Percentiles rank a stretch among this genome's conserved stretches.
These are phyloP conservation scores for Pulchroboletus neoregius DNA, from an alignment of 1,284 basidiomycete species.

Conservation along the genomic window DNA sequence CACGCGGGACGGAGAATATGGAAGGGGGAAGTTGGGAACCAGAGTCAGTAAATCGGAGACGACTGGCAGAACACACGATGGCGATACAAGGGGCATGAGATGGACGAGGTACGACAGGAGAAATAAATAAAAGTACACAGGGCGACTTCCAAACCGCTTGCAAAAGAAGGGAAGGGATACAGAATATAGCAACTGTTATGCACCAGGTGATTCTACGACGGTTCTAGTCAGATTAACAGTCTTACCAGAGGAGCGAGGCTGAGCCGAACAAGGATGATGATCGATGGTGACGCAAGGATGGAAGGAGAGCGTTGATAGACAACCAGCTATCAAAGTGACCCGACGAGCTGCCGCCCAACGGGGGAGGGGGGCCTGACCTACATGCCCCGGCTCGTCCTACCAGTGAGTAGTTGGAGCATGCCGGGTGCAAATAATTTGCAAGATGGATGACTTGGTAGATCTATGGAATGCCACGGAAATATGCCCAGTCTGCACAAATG, in stretches of 20 bases:
- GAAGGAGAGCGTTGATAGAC: constrained; percentile 14
- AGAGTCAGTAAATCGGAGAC: constrained; percentile 11
- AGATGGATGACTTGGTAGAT: constrained; percentile 2
- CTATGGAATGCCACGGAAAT: constrained; percentile 6
- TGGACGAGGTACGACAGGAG: constrained; percentile 4
- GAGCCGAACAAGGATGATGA: constrained; percentile 12
- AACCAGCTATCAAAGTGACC: constrained; percentile 6
- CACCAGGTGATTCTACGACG: constrained; percentile 8
- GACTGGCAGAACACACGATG: constrained; percentile 9
- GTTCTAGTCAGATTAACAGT: constrained; percentile 10
- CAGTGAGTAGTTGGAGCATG: too few relatives aligned
- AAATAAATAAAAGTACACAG: constrained; percentile 12
- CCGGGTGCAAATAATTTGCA: background rate
- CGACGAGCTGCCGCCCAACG: too few relatives aligned
- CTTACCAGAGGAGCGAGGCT: constrained; percentile 7
- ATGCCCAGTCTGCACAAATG: constrained; percentile 3
- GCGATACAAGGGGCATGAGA: constrained; percentile 13
- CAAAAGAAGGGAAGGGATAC: constrained; percentile 8
- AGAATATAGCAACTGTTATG: constrained; percentile 13
- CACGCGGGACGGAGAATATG: constrained; percentile 20
- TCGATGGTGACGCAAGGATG: constrained; percentile 11
- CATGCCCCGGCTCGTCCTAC: too few relatives aligned
- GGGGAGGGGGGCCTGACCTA: too few relatives aligned
- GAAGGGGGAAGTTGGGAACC: constrained; percentile 15
- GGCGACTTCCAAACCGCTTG: constrained; percentile 7